Conservation (phyloP, 2,329 filamentous ascomycete species). For the Myriosclerotinia curreyana region DNA sequence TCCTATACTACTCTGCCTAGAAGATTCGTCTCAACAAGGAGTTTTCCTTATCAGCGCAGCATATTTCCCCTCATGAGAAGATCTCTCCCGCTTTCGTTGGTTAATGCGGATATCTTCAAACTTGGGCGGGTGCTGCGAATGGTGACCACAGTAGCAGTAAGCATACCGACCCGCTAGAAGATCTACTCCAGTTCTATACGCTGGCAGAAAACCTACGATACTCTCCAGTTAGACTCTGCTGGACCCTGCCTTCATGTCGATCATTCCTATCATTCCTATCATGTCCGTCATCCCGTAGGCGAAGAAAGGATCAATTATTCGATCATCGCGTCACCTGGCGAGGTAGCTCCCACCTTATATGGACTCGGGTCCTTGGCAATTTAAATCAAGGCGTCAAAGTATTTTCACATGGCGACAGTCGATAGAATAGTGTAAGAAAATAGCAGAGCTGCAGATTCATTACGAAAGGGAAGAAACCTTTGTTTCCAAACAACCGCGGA, state of each 20-base stretch:
- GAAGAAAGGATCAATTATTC: not conserved
- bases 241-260: not conserved
- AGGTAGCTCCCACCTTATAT: not conserved
- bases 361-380: not conserved
- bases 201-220: not conserved
- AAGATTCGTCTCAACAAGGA: not conserved
- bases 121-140: not conserved
- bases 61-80: not conserved
- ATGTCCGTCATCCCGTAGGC: constrained; percentile 14
- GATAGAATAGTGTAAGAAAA: not conserved
- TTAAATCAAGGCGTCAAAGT: not conserved
- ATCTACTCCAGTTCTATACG: not conserved
- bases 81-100: not conserved
- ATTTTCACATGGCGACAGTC: not conserved
- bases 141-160: not conserved
- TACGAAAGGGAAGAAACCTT: not conserved
- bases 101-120: not conserved
- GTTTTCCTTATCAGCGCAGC: not conserved
- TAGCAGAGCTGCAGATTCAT: not conserved
- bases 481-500: not conserved
- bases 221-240: not conserved
- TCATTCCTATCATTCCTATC: constrained; percentile 6
- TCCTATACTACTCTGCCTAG: not conserved
- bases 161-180: not conserved
- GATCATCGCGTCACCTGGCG: not conserved